Evolutionary conservation across 768 basidiomycete species (phyloP), one percentile per base, ranked within the genome.

Genomic region (Tylopilus subfusipes): DNA sequence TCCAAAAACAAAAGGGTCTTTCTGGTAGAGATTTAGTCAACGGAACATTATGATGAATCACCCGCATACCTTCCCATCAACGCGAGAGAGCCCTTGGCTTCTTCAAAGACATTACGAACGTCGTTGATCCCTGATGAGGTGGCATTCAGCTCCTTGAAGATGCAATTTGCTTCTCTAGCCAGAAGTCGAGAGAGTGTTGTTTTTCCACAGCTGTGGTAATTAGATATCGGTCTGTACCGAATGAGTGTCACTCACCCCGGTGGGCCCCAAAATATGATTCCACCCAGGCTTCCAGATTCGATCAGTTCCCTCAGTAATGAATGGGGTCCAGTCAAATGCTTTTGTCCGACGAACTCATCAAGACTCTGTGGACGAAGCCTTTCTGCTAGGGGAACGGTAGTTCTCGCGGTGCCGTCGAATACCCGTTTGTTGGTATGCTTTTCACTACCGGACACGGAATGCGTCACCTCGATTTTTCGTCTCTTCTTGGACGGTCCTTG

Each of bases 101-200:
- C 86, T 57, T 90, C 88, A 50, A 90, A 85, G 2, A 88, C 74
- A n/a, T 75, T 73, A 36, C 86, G 78, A 10, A 93, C 82, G 39
- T 94, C 89, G 48, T 80, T 81, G 16, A 86, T 81, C 4, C 82
- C 82, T 3, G 79, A 78, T 25, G 75, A 80, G 0, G 89, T 89
- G n/a, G 88, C 88, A 63, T 85, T 86, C 21, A 92, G 70, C 62
- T 93, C 91, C 59, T 83, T 88, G 67, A 90, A 89, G 12, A 79
- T 72, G 14, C 82, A 80, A 58, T 82, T 73, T 1, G 82, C 76
- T 48, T 76, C 75, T 42, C 73, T 75, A 0, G 89, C 87, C 10
- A 93, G 73, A 24, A 94, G 66, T 57, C 89, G 74, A 0, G 89
- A 88, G 29, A 93, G 70, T 0, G 89, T 91, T 2, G 86, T 90